Conservation (phyloP, 1,284 basidiomycete genomes). For the Golubevia sp. region DNA sequence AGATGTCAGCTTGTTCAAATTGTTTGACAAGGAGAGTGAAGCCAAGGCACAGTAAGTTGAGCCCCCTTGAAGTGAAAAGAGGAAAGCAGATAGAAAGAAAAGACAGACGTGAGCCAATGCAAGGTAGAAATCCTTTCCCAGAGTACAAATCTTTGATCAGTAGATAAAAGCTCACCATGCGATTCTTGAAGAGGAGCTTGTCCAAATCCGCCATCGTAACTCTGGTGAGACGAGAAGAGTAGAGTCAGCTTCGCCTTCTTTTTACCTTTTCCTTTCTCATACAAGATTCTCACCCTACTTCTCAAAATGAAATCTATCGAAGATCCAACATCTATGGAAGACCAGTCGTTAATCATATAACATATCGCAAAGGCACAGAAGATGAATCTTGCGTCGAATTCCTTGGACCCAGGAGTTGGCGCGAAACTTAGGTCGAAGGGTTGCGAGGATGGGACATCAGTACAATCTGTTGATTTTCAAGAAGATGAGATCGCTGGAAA, state of each 20-base stretch:
- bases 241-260: too few relatives aligned
- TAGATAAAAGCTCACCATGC: conserved; percentile 68
- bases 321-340: conserved; percentile 70
- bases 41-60: conserved; percentile 91
- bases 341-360: conserved; percentile 77
- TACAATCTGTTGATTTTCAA: conserved; percentile 11
- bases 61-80: conserved; percentile 69
- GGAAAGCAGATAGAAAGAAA: neutral
- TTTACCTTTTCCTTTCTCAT: too few relatives aligned
- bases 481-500: conserved; percentile 3
- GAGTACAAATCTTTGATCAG: neutral
- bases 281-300: conserved; percentile 12
- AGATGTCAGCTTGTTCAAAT: conserved; percentile 1
- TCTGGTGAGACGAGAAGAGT: conserved; percentile 65
- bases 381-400: conserved; percentile 78
- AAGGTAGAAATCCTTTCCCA: too few relatives aligned
- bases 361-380: conserved; percentile 87
- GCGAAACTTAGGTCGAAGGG: conserved; percentile 69
- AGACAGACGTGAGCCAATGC: neutral
- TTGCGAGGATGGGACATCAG: neutral
- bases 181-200: conserved; percentile 81
- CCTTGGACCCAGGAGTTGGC: conserved; percentile 70
- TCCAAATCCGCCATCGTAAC: conserved; percentile 90
- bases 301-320: conserved; percentile 70
- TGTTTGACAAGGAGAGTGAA: conserved; percentile 68